phyloP scores from a whole-genome alignment of 1,284 basidiomycete species.

The Flammula alnicola region DNA sequence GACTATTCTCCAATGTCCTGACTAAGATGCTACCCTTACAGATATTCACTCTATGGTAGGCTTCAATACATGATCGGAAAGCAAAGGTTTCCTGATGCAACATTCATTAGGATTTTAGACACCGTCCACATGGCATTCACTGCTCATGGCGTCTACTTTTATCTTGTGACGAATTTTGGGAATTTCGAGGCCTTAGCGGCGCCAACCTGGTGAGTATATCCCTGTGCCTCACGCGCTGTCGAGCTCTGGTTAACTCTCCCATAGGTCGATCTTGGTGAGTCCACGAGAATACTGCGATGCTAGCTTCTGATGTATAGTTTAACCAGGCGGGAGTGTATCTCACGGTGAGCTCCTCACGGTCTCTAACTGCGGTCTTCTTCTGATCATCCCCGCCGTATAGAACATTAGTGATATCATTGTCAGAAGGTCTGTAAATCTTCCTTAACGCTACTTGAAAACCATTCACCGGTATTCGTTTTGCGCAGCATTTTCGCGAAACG shows the following conservation, averaged over 20 bases:
- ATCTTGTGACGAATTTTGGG: slow-evolving; percentile 36
- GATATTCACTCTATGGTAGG: too few species aligned
- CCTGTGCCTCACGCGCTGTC: too few species aligned
- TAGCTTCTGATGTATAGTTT: neutral
- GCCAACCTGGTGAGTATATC: slow-evolving; percentile 33
- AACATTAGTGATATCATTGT: slow-evolving; percentile 22
- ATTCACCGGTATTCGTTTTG: neutral
- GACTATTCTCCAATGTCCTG: too few species aligned
- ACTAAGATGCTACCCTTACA: too few species aligned
- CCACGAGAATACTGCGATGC: neutral
- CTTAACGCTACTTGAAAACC: neutral
- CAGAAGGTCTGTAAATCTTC: slow-evolving; percentile 13
- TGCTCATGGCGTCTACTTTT: slow-evolving; percentile 37
- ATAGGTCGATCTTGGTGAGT: slow-evolving; percentile 13
- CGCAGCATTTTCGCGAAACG: slow-evolving; percentile 10
- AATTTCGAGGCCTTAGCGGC: slow-evolving; percentile 26
- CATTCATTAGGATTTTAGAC: slow-evolving; percentile 31
- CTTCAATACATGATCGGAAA: too few species aligned
- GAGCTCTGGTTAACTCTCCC: neutral
- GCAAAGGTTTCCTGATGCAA: neutral
- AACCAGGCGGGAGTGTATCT: slow-evolving; percentile 17
- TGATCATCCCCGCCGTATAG: slow-evolving; percentile 1
- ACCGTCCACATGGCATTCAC: slow-evolving; percentile 27
- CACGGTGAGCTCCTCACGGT: slow-evolving; percentile 12
- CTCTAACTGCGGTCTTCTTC: neutral